Evolutionary conservation across 2,329 filamentous ascomycete species (phyloP).

Genomic region (Bretziella fagacearum): DNA sequence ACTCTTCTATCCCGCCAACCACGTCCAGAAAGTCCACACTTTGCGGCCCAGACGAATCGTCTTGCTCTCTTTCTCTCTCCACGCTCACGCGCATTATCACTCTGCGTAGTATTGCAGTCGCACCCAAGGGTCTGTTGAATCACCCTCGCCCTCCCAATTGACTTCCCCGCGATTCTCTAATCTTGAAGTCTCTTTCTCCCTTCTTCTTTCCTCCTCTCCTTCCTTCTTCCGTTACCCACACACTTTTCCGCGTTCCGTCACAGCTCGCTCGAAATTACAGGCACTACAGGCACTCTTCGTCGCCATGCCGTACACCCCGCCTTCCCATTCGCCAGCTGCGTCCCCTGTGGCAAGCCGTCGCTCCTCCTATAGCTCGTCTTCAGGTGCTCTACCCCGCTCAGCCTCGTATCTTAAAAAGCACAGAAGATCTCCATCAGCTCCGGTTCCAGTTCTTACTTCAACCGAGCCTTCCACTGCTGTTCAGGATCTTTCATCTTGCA

Average conservation of each 20-base stretch:
- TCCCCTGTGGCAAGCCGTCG: conserved; percentile 42
- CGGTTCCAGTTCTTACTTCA: conserved; percentile 8
- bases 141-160: background rate
- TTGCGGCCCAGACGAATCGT: background rate
- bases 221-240: conserved; percentile 2
- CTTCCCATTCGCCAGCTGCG: conserved; percentile 47
- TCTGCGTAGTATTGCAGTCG: no score
- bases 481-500: background rate
- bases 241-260: background rate
- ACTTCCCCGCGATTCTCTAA: conserved; percentile 1
- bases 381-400: conserved; percentile 43
- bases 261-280: conserved; percentile 6
- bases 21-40: background rate
- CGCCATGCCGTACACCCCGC: conserved; percentile 73
- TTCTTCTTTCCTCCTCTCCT: background rate
- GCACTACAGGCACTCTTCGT: conserved; percentile 1
- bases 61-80: background rate
- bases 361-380: conserved; percentile 34
- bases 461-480: conserved; percentile 5
- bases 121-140: background rate
- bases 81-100: background rate
- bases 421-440: conserved; percentile 36
- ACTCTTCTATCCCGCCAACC: background rate
- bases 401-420: conserved; percentile 49
- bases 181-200: conserved; percentile 6